Conservation (phyloP, 2,329 filamentous ascomycete genomes). For the Verticillium isaacii region DNA sequence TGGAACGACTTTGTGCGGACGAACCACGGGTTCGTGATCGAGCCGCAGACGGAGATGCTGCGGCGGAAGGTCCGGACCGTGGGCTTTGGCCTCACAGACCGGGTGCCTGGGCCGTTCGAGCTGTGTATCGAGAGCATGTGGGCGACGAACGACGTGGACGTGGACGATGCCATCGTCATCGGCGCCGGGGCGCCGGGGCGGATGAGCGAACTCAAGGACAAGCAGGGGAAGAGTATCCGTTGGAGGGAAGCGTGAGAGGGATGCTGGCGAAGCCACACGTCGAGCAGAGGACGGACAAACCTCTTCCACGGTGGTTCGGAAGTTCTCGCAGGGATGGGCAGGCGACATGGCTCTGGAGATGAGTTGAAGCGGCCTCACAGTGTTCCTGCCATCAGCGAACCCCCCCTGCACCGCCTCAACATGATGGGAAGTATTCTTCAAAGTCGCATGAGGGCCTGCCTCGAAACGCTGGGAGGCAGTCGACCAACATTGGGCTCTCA, state of each 20-base stretch:
- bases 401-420: too few relatives aligned
- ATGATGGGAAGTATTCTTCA: too few relatives aligned
- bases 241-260: constrained; percentile 18
- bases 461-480: too few relatives aligned
- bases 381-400: too few relatives aligned
- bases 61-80: constrained; percentile 80
- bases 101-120: constrained; percentile 83
- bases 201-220: constrained; percentile 27
- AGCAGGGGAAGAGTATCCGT: constrained; percentile 29
- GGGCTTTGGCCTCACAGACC: constrained; percentile 84
- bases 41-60: constrained; percentile 88
- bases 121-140: constrained; percentile 81
- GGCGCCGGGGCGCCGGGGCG: constrained; percentile 6
- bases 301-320: too few relatives aligned
- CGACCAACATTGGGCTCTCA: too few relatives aligned
- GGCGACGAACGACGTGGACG: constrained; percentile 66
- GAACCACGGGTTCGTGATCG: constrained; percentile 85
- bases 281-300: too few relatives aligned
- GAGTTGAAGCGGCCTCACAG: too few relatives aligned
- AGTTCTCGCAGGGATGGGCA: too few relatives aligned
- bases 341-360: too few relatives aligned
- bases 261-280: not conserved
- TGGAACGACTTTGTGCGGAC: constrained; percentile 94
- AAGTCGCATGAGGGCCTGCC: too few relatives aligned
- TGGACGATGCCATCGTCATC: constrained; percentile 10